A percentile compares a stretch with the other conserved stretches of the same genome.
These are phyloP conservation scores for Cutaneotrichosporon curvatum DNA, from an alignment of 1,284 basidiomycete genomes.

Conservation along the genomic window DNA sequence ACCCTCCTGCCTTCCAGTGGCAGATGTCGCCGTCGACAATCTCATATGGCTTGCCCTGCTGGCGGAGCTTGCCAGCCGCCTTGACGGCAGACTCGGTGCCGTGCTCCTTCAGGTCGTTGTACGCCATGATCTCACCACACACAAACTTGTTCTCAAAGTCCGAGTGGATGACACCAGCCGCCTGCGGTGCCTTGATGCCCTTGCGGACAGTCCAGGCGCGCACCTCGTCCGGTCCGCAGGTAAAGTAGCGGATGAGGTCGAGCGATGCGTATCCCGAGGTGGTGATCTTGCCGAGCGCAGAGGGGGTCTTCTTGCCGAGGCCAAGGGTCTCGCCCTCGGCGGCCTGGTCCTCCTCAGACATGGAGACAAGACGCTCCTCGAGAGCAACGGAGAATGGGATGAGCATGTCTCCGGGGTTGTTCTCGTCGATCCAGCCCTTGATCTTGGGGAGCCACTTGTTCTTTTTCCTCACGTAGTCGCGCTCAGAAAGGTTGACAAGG, in stretches of 20 bases:
- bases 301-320: constrained; percentile 45
- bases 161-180: constrained; percentile 91
- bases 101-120: constrained; percentile 82
- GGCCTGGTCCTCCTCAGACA: constrained; percentile 62
- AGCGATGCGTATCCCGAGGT: constrained; percentile 81
- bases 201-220: constrained; percentile 95
- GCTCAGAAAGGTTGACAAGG: constrained; percentile 94
- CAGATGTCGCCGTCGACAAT: constrained; percentile 48
- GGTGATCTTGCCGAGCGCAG: constrained; percentile 82
- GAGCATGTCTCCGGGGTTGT: constrained; percentile 92
- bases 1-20: constrained; percentile 41
- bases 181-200: constrained; percentile 91
- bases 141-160: constrained; percentile 81
- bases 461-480: constrained; percentile 94
- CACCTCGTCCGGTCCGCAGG: constrained; percentile 92
- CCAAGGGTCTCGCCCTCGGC: constrained; percentile 60
- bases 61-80: constrained; percentile 88
- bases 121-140: constrained; percentile 98
- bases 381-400: constrained; percentile 97
- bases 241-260: constrained; percentile 94
- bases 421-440: constrained; percentile 95
- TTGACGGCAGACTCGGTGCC: constrained; percentile 87
- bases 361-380: constrained; percentile 75
- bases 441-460: constrained; percentile 99
- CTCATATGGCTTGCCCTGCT: constrained; percentile 85